phyloP scores from a whole-genome alignment of 2,329 filamentous ascomycete species.

The Alternaria solani region DNA sequence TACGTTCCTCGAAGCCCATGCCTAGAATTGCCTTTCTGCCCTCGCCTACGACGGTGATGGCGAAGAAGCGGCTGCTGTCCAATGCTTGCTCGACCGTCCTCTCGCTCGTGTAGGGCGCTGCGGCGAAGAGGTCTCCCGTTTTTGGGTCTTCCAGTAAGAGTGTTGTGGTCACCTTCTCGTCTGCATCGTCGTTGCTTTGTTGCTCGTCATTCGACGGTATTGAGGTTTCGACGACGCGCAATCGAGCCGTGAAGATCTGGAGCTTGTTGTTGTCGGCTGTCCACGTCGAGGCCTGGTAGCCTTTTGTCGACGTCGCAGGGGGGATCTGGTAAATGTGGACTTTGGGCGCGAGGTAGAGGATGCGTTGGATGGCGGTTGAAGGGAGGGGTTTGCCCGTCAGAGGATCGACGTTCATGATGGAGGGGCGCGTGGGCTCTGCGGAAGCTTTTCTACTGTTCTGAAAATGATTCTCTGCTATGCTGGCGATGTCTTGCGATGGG shows the following conservation, averaged over 20 bases:
- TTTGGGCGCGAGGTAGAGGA: slow-evolving; percentile 77
- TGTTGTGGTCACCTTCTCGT: slow-evolving; percentile 72
- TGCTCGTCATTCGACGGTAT: slow-evolving; percentile 51
- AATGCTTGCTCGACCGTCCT: slow-evolving; percentile 77
- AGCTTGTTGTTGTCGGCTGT: slow-evolving; percentile 70
- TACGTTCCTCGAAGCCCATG: slow-evolving; percentile 86
- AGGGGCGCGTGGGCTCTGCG: neutral
- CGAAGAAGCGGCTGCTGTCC: slow-evolving; percentile 86
- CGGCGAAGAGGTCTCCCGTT: slow-evolving; percentile 80
- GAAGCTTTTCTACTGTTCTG: neutral
- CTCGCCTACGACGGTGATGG: slow-evolving; percentile 78
- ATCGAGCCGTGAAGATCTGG: slow-evolving; percentile 84
- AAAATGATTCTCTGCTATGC: neutral
- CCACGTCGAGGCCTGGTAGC: slow-evolving; percentile 81
- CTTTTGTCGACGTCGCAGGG: slow-evolving; percentile 77
- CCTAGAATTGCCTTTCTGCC: slow-evolving; percentile 81
- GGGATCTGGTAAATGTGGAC: slow-evolving; percentile 91
- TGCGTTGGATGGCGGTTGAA: slow-evolving; percentile 80
- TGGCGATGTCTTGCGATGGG: neutral
- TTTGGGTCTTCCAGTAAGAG: slow-evolving; percentile 80
- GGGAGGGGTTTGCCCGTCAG: slow-evolving; percentile 73
- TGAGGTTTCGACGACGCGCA: slow-evolving; percentile 80
- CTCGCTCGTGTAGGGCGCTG: slow-evolving; percentile 74
- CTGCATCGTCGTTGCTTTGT: slow-evolving; percentile 46
- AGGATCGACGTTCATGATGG: slow-evolving; percentile 72